These are phyloP conservation scores for Penicillium decumbens DNA, from an alignment of 2,329 filamentous ascomycete genomes.

Conservation along the genomic window DNA sequence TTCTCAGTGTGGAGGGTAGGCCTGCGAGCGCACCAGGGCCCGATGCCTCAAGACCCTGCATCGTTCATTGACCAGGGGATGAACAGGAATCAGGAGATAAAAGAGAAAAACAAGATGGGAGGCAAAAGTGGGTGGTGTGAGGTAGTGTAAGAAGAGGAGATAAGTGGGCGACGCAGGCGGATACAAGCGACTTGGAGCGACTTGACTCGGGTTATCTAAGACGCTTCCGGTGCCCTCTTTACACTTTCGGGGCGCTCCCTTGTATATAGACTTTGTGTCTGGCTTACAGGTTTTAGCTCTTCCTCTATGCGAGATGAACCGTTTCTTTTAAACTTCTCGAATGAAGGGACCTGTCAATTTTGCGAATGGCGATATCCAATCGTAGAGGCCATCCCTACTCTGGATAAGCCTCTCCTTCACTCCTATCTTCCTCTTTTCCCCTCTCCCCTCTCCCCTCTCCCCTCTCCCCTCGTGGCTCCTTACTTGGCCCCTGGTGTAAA, in stretches of 20 bases:
- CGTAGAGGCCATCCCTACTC: slow-evolving; percentile 13
- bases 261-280: neutral
- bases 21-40: slow-evolving; percentile 33
- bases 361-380: slow-evolving; percentile 7
- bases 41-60: slow-evolving; percentile 40
- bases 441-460: neutral
- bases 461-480: slow-evolving; percentile 16
- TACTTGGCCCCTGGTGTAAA: slow-evolving; percentile 5
- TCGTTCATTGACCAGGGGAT: slow-evolving; percentile 33
- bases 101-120: slow-evolving; percentile 1
- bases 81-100: neutral
- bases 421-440: slow-evolving; percentile 8
- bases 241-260: neutral
- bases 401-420: slow-evolving; percentile 13
- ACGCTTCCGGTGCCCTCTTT: slow-evolving; percentile 23
- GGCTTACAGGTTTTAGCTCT: too few species aligned
- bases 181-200: slow-evolving; percentile 7
- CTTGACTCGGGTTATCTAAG: slow-evolving; percentile 18
- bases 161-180: slow-evolving; percentile 15
- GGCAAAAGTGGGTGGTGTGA: slow-evolving; percentile 1
- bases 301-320: neutral
- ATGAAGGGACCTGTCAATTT: slow-evolving; percentile 6
- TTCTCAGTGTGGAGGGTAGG: slow-evolving; percentile 34
- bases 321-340: neutral
- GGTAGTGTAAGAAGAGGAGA: slow-evolving; percentile 10